Percentiles rank a stretch among this genome's conserved stretches.
Conservation (phyloP, 495 filamentous ascomycete species). For the Neurospora sp. region DNA sequence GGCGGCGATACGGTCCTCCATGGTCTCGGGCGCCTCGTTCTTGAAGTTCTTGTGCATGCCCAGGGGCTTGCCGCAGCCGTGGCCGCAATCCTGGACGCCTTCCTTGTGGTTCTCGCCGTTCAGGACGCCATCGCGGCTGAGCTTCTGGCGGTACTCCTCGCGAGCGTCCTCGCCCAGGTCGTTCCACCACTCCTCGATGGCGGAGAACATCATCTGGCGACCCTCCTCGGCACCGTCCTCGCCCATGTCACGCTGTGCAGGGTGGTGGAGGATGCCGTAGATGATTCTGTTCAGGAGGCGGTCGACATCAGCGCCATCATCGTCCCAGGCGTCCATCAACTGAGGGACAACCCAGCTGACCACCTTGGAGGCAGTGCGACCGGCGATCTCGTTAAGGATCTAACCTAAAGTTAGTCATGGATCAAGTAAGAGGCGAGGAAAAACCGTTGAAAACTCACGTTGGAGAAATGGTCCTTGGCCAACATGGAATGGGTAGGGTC, state of each 20-base stretch:
- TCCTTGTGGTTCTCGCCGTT: conserved; percentile 74
- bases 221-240: conserved; percentile 65
- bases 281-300: conserved; percentile 63
- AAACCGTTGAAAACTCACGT: conserved; percentile 29
- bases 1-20: conserved; percentile 37
- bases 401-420: conserved; percentile 23
- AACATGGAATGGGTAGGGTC: conserved; percentile 96
- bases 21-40: conserved; percentile 18
- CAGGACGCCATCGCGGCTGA: conserved; percentile 66
- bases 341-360: conserved; percentile 78
- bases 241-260: conserved; percentile 58
- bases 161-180: conserved; percentile 49
- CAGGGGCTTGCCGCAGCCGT: conserved; percentile 62
- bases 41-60: conserved; percentile 35
- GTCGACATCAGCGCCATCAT: conserved; percentile 57
- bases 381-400: conserved; percentile 81
- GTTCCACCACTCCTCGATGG: conserved; percentile 73
- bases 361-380: conserved; percentile 65
- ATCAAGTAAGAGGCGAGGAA: background rate
- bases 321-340: conserved; percentile 76
- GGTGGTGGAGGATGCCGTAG: conserved; percentile 79
- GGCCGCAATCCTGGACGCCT: conserved; percentile 72
- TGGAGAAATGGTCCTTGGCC: conserved; percentile 86
- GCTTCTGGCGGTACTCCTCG: conserved; percentile 55
- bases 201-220: conserved; percentile 64